A percentile compares a stretch with the other conserved stretches of the same genome.
Conservation (phyloP, 2,329 filamentous ascomycete species). For the Colletotrichum sp. region DNA sequence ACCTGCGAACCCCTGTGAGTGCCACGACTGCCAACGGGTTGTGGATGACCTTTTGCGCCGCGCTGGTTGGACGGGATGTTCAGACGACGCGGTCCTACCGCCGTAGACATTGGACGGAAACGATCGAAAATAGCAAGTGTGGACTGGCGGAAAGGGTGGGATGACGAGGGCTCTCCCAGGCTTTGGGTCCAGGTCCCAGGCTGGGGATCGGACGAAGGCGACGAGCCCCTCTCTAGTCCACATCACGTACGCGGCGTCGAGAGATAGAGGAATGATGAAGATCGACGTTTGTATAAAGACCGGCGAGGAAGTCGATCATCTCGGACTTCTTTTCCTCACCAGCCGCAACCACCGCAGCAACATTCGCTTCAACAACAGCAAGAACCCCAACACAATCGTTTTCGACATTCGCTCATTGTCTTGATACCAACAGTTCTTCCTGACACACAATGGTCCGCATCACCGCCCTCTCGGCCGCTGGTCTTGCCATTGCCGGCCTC, state of each 20-base stretch:
- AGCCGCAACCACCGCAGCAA: constrained; percentile 6
- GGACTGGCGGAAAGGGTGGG: background rate
- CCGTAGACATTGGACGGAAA: background rate
- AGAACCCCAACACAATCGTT: background rate
- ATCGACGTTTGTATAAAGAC: constrained; percentile 3
- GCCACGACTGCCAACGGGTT: background rate
- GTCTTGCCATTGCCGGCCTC: constrained; percentile 26
- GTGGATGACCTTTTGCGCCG: constrained; percentile 11
- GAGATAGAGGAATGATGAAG: background rate
- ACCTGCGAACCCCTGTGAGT: background rate
- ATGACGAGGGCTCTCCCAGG: background rate
- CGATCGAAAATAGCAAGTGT: background rate
- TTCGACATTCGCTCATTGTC: background rate
- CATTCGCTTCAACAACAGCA: background rate
- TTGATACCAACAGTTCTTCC: background rate
- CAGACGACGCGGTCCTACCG: background rate
- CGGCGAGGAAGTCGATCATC: background rate
- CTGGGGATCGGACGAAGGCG: background rate
- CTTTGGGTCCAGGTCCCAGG: background rate
- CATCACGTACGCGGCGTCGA: background rate
- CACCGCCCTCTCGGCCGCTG: constrained; percentile 1
- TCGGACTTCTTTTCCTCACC: background rate
- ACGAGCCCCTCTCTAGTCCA: background rate
- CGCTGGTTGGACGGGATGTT: constrained; percentile 5
- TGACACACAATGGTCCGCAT: constrained; percentile 7